These are phyloP conservation scores for Umbelopsis isabellina DNA, from an alignment of 192 early-diverging fungal genomes.

Conservation along the genomic window DNA sequence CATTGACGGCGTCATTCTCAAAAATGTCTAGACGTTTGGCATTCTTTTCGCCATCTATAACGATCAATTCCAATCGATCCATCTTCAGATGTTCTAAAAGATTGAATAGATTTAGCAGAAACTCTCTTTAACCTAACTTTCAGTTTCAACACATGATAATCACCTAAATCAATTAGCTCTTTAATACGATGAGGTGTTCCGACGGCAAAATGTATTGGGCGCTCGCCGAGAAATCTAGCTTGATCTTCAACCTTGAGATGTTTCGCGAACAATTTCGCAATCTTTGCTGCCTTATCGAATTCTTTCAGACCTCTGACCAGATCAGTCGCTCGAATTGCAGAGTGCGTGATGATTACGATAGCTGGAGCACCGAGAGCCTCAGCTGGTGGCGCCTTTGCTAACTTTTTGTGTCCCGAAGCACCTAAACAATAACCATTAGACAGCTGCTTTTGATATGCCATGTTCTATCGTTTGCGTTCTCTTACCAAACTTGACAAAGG, in stretches of 20 bases:
- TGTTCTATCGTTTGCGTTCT: neutral
- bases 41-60: conserved; percentile 62
- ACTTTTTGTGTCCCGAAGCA: conserved; percentile 48
- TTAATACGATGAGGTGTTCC: conserved; percentile 71
- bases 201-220: conserved; percentile 62
- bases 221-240: conserved; percentile 51
- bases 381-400: conserved; percentile 36
- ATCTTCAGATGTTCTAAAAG: conserved; percentile 54
- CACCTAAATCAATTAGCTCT: conserved; percentile 57
- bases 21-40: conserved; percentile 63
- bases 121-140: neutral
- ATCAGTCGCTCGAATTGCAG: conserved; percentile 66
- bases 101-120: neutral
- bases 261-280: conserved; percentile 78
- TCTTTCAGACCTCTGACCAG: conserved; percentile 55
- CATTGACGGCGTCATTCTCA: conserved; percentile 60
- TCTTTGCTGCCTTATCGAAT: conserved; percentile 54
- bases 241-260: conserved; percentile 81
- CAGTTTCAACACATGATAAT: neutral
- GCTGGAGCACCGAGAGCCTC: conserved; percentile 50
- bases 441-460: conserved; percentile 10
- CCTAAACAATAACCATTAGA: conserved; percentile 35
- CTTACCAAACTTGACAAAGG: conserved; percentile 56
- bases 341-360: conserved; percentile 59
- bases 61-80: conserved; percentile 60